phyloP scores from a whole-genome alignment of 2,329 filamentous ascomycete genomes.

The Ceratocystiopsis minuta region DNA sequence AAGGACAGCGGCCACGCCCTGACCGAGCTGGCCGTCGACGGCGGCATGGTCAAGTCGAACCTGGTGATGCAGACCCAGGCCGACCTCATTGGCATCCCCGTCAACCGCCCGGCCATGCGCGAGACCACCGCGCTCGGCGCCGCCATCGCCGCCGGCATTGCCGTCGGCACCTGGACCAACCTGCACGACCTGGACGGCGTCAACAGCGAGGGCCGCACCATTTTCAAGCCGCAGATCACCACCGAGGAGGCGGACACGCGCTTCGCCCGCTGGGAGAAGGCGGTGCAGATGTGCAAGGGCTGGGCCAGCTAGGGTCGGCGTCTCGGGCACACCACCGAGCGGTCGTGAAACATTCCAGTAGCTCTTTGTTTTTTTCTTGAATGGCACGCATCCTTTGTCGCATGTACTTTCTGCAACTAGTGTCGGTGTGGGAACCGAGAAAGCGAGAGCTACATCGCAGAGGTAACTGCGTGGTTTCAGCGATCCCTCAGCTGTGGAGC shows the following conservation, averaged over 20 bases:
- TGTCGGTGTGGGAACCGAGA: no score
- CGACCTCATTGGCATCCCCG: slow-evolving; percentile 64
- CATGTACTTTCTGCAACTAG: no score
- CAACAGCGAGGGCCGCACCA: slow-evolving; percentile 49
- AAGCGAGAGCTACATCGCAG: no score
- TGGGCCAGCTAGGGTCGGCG: slow-evolving; percentile 22
- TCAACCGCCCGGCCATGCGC: slow-evolving; percentile 71
- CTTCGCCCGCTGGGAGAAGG: slow-evolving; percentile 36
- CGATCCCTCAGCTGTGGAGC: no score
- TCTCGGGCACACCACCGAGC: no score
- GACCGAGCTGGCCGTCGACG: slow-evolving; percentile 62
- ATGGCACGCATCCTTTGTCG: no score
- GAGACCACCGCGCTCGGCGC: slow-evolving; percentile 81
- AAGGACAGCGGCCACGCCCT: slow-evolving; percentile 63
- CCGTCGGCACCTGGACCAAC: slow-evolving; percentile 58
- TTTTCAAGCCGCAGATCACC: slow-evolving; percentile 49
- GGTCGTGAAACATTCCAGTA: no score
- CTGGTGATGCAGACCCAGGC: slow-evolving; percentile 86
- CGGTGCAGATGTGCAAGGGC: slow-evolving; percentile 38
- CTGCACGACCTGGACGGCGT: slow-evolving; percentile 57
- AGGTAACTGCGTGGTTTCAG: no score
- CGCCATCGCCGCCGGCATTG: slow-evolving; percentile 77
- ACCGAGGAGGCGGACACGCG: slow-evolving; percentile 20
- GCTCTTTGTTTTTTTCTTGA: no score
- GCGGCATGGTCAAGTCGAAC: slow-evolving; percentile 75